Evolutionary conservation across 2,329 filamentous ascomycete genomes (phyloP), one percentile per base, ranked within the genome.

Genomic region (Botrytis squamosa): DNA sequence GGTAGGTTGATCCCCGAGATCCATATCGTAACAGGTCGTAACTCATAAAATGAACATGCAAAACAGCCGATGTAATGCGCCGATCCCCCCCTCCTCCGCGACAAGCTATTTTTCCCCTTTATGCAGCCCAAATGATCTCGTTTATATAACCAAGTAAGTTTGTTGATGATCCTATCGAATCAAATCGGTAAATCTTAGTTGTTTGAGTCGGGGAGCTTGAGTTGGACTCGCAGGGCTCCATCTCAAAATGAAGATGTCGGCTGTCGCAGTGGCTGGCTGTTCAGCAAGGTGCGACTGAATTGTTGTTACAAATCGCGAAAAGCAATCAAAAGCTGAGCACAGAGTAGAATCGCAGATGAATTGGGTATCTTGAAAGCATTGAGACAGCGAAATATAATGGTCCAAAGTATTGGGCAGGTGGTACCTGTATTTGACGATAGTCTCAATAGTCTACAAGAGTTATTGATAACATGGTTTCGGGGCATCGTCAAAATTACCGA

Each of bases 1-100:
- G 44, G 81, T 81, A 63, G 75, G 74, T 74, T 80, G 81, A 63
- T 82, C 81, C 40, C 80, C 78, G 73, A 77, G 78, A 74, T 82
- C 81, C 81, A 82, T 82, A 60, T 76, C 76, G 78, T 77, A 74
- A 67, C 65, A 71, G 67, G 60, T 73, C 72, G 46, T 68, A 71
- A 76, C 29, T 78, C 75, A 77, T 77, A 64, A 66, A 76, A 70
- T 55, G 49, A 33, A 49, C 52, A 57, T 49, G 33, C 40, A 68
- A 36, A 60, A 68, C 25, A 44, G n/a, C 33, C 33, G 42, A 49
- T 68, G 52, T 25, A 52, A 62, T 72, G 71, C 71, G 71, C 71
- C 63, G 29, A 60, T 40, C 71, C 64, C 60, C 70, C 64, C 71
- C 62, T 69, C 52, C 55, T 59, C 71, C 63, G 22, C 49, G 46